phyloP scores from a whole-genome alignment of 2,329 filamentous ascomycete genomes.

The Zasmidium angulare region DNA sequence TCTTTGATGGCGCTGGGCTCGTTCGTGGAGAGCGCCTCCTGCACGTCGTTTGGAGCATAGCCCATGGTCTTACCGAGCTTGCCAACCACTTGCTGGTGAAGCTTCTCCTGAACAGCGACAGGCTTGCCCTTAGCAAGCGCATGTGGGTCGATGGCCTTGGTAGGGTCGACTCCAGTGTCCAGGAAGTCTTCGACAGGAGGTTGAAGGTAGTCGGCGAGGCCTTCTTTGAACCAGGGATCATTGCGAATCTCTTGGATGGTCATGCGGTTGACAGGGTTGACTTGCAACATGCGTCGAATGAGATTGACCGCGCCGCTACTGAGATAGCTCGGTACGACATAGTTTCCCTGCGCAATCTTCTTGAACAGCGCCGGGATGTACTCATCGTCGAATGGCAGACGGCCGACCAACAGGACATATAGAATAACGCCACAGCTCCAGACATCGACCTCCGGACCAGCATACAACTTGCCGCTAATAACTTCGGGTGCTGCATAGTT shows the following conservation, averaged over 20 bases:
- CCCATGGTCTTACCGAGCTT: slow-evolving; percentile 99
- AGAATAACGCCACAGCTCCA: slow-evolving; percentile 80
- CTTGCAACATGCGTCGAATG: slow-evolving; percentile 91
- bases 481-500: slow-evolving; percentile 98
- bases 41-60: slow-evolving; percentile 90
- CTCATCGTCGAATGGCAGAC: slow-evolving; percentile 93
- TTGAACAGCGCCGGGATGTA: slow-evolving; percentile 97
- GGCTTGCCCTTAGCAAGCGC: slow-evolving; percentile 79
- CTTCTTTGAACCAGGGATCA: slow-evolving; percentile 90
- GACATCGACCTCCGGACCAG: slow-evolving; percentile 95
- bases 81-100: slow-evolving; percentile 88
- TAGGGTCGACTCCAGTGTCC: slow-evolving; percentile 90
- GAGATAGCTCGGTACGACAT: slow-evolving; percentile 89
- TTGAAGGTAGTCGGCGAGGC: slow-evolving; percentile 81
- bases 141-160: slow-evolving; percentile 81
- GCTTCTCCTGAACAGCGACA: slow-evolving; percentile 76
- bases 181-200: slow-evolving; percentile 88
- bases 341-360: slow-evolving; percentile 93
- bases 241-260: slow-evolving; percentile 90
- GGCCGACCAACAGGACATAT: slow-evolving; percentile 64
- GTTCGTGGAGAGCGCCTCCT: slow-evolving; percentile 85
- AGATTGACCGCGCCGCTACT: slow-evolving; percentile 76
- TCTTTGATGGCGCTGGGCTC: slow-evolving; percentile 99
- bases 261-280: slow-evolving; percentile 90
- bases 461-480: slow-evolving; percentile 95